Evolutionary conservation across 306 rosid genomes (phyloP).

Genomic region (Cucumis melo): DNA sequence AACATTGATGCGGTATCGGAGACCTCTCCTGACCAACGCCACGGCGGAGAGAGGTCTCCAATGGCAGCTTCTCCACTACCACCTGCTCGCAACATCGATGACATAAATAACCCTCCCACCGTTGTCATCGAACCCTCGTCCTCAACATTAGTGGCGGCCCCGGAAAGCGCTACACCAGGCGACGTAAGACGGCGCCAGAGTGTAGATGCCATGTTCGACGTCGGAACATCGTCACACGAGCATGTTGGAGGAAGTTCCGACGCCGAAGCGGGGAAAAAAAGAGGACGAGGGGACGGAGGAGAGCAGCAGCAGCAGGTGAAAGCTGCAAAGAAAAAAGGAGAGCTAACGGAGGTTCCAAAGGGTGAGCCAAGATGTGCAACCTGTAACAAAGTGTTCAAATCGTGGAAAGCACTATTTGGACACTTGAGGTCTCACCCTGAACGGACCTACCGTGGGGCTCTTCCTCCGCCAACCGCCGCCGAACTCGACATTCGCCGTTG

Average conservation of each 20-base stretch:
- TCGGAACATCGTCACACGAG: background rate
- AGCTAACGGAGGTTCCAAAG: slow-evolving; percentile 1
- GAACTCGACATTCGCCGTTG: background rate
- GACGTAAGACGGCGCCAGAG: background rate
- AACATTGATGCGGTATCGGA: background rate
- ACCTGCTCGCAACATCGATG: too few species aligned
- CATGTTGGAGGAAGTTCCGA: background rate
- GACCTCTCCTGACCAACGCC: background rate
- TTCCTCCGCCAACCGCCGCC: slow-evolving; percentile 12
- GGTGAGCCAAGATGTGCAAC: slow-evolving; percentile 1
- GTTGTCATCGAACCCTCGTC: background rate
- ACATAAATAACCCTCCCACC: background rate
- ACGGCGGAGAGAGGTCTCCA: background rate
- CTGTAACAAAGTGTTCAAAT: background rate
- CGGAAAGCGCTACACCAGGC: background rate
- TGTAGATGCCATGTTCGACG: background rate
- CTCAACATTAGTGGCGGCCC: background rate
- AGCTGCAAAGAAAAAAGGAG: background rate
- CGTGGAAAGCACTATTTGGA: slow-evolving; percentile 25
- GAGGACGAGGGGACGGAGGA: background rate
- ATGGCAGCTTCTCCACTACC: background rate
- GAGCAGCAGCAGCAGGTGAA: slow-evolving; percentile 1
- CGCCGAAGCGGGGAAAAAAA: background rate
- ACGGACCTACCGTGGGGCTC: slow-evolving; percentile 12
- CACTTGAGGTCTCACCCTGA: slow-evolving; percentile 24